Evolutionary conservation across 1,139 yeast genomes (phyloP).

Genomic region (Taphrina deformans): DNA sequence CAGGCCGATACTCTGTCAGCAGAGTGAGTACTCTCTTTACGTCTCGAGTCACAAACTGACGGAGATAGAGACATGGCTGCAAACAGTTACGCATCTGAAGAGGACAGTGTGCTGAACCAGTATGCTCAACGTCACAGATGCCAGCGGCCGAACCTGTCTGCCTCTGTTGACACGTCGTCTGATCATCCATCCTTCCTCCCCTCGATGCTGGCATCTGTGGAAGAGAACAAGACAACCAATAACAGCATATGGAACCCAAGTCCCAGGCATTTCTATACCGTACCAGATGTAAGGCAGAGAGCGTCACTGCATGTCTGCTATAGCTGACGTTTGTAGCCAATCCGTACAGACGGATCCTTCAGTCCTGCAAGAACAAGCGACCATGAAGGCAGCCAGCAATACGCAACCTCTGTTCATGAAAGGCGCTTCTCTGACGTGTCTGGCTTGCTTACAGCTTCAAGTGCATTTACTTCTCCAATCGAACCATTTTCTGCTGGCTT

Average conservation of each 20-base stretch:
- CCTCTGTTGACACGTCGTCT: not conserved
- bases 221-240: not conserved
- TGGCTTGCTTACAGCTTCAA: not conserved
- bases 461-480: not conserved
- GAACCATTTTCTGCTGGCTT: not conserved
- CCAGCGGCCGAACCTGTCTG: not conserved
- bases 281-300: not conserved
- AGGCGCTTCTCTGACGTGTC: constrained; percentile 3
- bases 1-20: not conserved
- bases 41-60: not conserved
- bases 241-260: not conserved
- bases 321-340: not conserved
- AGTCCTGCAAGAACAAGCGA: not conserved
- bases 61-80: not conserved
- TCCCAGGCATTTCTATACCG: not conserved
- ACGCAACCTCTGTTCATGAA: not conserved
- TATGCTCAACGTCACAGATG: not conserved
- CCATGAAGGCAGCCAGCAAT: not conserved
- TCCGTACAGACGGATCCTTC: constrained; percentile 1
- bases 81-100: not conserved
- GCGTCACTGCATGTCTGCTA: not conserved
- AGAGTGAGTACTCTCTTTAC: not conserved
- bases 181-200: constrained; percentile 2
- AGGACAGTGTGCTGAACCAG: not conserved
- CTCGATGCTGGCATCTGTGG: not conserved